These are phyloP conservation scores for Tetrapyrgos nigripes DNA, from an alignment of 1,284 basidiomycete species.

Conservation along the genomic window DNA sequence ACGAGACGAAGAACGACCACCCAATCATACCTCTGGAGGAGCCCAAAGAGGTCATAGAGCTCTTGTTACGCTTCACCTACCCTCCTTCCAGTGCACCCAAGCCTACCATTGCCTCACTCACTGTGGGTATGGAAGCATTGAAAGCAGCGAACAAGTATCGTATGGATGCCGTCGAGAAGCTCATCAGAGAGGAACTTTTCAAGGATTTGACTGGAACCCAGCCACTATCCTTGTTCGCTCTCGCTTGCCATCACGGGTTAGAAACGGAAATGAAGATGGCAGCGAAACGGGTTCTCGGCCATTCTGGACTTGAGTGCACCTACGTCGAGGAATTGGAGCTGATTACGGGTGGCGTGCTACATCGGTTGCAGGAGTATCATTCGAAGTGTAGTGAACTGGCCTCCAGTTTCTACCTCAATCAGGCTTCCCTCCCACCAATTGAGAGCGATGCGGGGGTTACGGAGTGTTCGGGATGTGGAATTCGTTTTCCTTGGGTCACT, in stretches of 20 bases:
- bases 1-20: slow-evolving; percentile 4
- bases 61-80: slow-evolving; percentile 3
- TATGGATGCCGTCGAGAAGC: background rate
- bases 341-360: slow-evolving; percentile 1
- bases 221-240: slow-evolving; percentile 1
- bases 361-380: slow-evolving; percentile 12
- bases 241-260: slow-evolving; percentile 1
- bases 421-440: too few relatives aligned
- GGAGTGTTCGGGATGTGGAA: too few relatives aligned
- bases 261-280: slow-evolving; percentile 1
- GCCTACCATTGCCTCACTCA: background rate
- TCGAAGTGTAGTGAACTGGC: slow-evolving; percentile 4
- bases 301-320: background rate
- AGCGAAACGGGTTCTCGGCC: background rate
- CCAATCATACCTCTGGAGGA: slow-evolving; percentile 7
- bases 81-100: background rate
- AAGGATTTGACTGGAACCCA: background rate
- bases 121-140: background rate
- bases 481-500: too few relatives aligned
- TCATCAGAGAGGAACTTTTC: background rate
- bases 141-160: slow-evolving; percentile 5
- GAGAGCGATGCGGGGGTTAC: too few relatives aligned
- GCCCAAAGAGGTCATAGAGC: background rate
- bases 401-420: too few relatives aligned
- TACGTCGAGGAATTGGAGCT: slow-evolving; percentile 6